Evolutionary conservation across 1,284 basidiomycete genomes (phyloP).

Genomic region (Pholiota adiposa): DNA sequence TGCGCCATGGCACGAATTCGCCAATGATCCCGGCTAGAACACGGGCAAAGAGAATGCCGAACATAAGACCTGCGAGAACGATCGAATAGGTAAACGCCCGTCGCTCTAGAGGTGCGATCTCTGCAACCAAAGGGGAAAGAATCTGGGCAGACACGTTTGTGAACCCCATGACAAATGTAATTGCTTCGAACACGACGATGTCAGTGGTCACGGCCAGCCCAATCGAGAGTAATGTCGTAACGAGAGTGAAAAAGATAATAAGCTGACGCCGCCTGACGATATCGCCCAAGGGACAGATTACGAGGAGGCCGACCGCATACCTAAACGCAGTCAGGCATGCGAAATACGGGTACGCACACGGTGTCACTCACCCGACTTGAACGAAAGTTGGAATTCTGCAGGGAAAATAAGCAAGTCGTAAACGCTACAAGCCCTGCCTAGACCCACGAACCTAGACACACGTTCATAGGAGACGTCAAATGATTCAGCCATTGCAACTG

Average conservation of each 20-base stretch:
- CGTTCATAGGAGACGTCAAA: slow-evolving; percentile 60
- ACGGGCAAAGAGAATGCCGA: slow-evolving; percentile 71
- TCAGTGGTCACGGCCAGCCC: slow-evolving; percentile 56
- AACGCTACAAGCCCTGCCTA: background rate
- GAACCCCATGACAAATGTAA: slow-evolving; percentile 62
- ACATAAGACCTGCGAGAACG: slow-evolving; percentile 67
- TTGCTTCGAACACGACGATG: slow-evolving; percentile 53
- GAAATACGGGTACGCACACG: background rate
- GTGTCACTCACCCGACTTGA: slow-evolving; percentile 46
- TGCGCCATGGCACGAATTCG: slow-evolving; percentile 61
- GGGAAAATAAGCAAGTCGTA: background rate
- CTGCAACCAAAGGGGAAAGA: slow-evolving; percentile 67
- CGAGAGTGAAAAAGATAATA: slow-evolving; percentile 49
- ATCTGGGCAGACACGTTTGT: slow-evolving; percentile 60
- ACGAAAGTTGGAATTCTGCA: slow-evolving; percentile 49
- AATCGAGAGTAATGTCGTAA: slow-evolving; percentile 54
- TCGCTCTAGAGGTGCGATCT: slow-evolving; percentile 64
- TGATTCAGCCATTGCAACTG: slow-evolving; percentile 56
- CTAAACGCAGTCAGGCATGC: slow-evolving; percentile 37
- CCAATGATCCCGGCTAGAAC: slow-evolving; percentile 70
- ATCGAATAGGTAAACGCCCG: slow-evolving; percentile 68
- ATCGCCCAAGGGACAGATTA: slow-evolving; percentile 70
- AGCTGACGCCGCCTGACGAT: slow-evolving; percentile 64
- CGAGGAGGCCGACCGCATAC: slow-evolving; percentile 60
- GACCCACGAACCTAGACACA: slow-evolving; percentile 49